phyloP scores from a whole-genome alignment of 805 yeast species.

The Ogataea pignaliae region DNA sequence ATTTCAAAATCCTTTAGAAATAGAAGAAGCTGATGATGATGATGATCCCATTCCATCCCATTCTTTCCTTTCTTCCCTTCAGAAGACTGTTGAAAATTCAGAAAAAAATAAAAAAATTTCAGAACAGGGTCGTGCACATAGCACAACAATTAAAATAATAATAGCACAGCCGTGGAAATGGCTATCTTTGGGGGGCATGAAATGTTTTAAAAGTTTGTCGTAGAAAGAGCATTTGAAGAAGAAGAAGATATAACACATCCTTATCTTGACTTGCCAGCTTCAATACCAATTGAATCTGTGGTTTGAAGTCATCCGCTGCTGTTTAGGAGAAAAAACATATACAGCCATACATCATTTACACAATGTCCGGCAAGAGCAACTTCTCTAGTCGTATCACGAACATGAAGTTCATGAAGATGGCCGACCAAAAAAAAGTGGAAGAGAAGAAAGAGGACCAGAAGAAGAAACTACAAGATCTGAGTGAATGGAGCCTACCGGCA shows the following conservation, averaged over 20 bases:
- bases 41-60: too few species aligned
- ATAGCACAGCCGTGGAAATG: background rate
- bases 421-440: constrained; percentile 32
- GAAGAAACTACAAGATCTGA: constrained; percentile 37
- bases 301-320: background rate
- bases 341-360: background rate
- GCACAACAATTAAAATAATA: too few species aligned
- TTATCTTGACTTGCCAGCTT: background rate
- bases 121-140: too few species aligned
- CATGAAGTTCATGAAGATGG: constrained; percentile 71
- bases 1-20: too few species aligned
- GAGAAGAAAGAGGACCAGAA: constrained; percentile 30
- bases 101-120: too few species aligned
- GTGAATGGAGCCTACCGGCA: constrained; percentile 48
- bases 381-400: constrained; percentile 71
- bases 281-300: background rate
- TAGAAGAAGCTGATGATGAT: too few species aligned
- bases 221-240: too few species aligned
- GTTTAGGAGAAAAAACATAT: background rate
- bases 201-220: background rate
- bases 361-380: constrained; percentile 22
- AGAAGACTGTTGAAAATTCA: too few species aligned
- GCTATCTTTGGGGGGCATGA: too few species aligned
- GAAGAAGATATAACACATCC: too few species aligned
- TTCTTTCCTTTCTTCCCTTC: too few species aligned